phyloP scores from a whole-genome alignment of 805 yeast species.

The Maudiozyma serrabonitensis region DNA sequence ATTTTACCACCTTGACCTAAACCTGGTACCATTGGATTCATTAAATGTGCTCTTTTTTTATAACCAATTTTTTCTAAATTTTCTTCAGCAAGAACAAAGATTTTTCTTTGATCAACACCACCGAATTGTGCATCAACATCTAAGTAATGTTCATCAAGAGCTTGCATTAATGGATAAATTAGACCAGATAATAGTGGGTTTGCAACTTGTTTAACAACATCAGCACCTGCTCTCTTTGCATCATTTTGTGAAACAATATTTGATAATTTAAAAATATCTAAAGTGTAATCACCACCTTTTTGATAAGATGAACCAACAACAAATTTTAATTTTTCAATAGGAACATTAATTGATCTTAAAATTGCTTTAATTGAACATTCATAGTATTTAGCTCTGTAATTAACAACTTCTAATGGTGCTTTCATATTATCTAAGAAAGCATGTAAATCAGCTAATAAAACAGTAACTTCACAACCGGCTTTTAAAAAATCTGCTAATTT shows the following conservation, averaged over 20 bases:
- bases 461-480: conserved; percentile 93
- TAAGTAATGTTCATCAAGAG: conserved; percentile 86
- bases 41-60: conserved; percentile 94
- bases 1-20: conserved; percentile 94
- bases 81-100: conserved; percentile 94
- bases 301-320: conserved; percentile 89
- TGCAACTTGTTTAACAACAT: conserved; percentile 94
- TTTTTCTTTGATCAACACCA: conserved; percentile 98
- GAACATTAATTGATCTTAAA: conserved; percentile 77
- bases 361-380: conserved; percentile 77
- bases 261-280: conserved; percentile 82
- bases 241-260: conserved; percentile 87
- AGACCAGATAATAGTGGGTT: conserved; percentile 89
- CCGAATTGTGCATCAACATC: conserved; percentile 93
- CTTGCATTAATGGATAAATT: conserved; percentile 98
- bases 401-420: conserved; percentile 89
- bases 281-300: conserved; percentile 60
- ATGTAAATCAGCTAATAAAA: conserved; percentile 88
- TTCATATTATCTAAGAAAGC: conserved; percentile 98
- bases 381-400: conserved; percentile 83
- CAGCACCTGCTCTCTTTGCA: conserved; percentile 98
- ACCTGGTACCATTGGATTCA: conserved; percentile 99
- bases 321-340: conserved; percentile 78
- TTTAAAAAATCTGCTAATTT: conserved; percentile 88
- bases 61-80: conserved; percentile 78